Conservation (phyloP, 768 basidiomycete genomes). For the Suillus lakei region DNA sequence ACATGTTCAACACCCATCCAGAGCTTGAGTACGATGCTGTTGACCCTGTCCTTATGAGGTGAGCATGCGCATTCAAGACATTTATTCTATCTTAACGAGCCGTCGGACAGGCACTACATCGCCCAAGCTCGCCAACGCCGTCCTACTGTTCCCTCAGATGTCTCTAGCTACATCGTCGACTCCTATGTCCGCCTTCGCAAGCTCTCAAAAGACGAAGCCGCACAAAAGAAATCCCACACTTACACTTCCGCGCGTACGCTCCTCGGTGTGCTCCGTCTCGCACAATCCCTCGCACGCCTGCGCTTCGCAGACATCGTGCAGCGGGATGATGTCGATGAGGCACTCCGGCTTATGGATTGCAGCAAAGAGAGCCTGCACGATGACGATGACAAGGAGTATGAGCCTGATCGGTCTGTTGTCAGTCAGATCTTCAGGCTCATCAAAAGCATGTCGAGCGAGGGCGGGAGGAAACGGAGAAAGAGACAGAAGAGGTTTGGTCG, state of each 20-base stretch:
- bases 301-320: constrained; percentile 83
- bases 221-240: constrained; percentile 84
- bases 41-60: constrained; percentile 90
- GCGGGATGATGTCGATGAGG: constrained; percentile 92
- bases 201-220: constrained; percentile 88
- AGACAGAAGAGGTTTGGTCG: constrained; percentile 62
- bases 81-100: constrained; percentile 13
- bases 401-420: constrained; percentile 76
- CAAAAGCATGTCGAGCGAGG: constrained; percentile 75
- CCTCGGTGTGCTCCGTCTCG: constrained; percentile 90
- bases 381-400: constrained; percentile 70
- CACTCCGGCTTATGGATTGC: constrained; percentile 94
- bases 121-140: constrained; percentile 87
- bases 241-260: constrained; percentile 97
- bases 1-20: constrained; percentile 94
- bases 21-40: constrained; percentile 83
- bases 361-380: constrained; percentile 91
- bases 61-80: constrained; percentile 17
- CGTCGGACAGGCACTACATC: constrained; percentile 81
- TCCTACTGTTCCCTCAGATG: constrained; percentile 85
- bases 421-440: constrained; percentile 91
- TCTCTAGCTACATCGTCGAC: constrained; percentile 93
- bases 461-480: constrained; percentile 43
- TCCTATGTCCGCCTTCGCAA: constrained; percentile 96
- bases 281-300: constrained; percentile 93